phyloP scores from a whole-genome alignment of 192 early-diverging fungal species.

The Backusella macrospora region DNA sequence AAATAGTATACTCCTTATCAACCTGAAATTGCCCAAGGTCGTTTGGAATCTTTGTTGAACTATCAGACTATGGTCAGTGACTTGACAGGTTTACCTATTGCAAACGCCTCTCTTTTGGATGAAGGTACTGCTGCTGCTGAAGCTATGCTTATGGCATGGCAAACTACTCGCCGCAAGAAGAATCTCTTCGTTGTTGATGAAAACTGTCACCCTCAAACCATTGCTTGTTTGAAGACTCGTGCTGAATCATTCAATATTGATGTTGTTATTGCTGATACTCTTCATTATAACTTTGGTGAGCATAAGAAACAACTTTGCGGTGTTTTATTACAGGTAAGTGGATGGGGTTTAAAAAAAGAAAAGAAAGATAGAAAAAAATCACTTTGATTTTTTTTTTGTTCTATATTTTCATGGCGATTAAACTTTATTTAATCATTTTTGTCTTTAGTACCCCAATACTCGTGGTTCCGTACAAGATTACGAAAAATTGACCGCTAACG shows the following conservation, averaged over 20 bases:
- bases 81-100: conserved; percentile 92
- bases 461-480: conserved; percentile 87
- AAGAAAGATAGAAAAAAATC: neutral
- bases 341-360: conserved; percentile 1
- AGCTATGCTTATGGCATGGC: conserved; percentile 91
- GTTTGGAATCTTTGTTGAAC: conserved; percentile 95
- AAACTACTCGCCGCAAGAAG: conserved; percentile 73
- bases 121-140: conserved; percentile 99
- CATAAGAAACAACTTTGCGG: conserved; percentile 84
- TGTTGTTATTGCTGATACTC: conserved; percentile 83
- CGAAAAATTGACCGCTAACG: conserved; percentile 72
- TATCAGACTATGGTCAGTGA: conserved; percentile 98
- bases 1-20: conserved; percentile 97
- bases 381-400: conserved; percentile 24
- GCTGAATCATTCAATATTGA: conserved; percentile 96
- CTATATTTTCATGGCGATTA: neutral
- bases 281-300: conserved; percentile 74
- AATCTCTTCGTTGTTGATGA: conserved; percentile 92
- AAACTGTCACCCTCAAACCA: conserved; percentile 94
- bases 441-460: conserved; percentile 85
- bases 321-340: conserved; percentile 83
- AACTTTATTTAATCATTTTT: neutral
- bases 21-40: conserved; percentile 98
- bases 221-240: conserved; percentile 87
- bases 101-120: conserved; percentile 98